Percentiles rank a stretch among this genome's conserved stretches.
Conservation (phyloP, 2,329 filamentous ascomycete genomes). For the Annulohypoxylon truncatum region DNA sequence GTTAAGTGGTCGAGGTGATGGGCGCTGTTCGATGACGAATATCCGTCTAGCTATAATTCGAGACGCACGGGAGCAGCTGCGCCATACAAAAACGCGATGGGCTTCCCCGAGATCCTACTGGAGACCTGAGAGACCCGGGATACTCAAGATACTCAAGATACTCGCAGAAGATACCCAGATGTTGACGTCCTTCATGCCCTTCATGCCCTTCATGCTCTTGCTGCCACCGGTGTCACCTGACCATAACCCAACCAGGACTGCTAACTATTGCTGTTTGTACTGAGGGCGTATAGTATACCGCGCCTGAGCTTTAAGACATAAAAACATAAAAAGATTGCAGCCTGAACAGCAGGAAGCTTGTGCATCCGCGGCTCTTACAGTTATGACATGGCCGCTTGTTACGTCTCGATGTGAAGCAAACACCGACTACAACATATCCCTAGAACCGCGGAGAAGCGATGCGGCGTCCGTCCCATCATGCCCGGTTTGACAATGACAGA, state of each 20-base stretch:
- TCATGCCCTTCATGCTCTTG: too few relatives aligned
- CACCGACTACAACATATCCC: constrained; percentile 24
- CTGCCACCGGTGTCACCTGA: constrained; percentile 41
- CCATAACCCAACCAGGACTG: constrained; percentile 14
- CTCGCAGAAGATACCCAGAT: neutral
- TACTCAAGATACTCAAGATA: constrained; percentile 8
- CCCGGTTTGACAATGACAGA: constrained; percentile 20
- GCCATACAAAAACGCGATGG: constrained; percentile 38
- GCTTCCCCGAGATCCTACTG: constrained; percentile 37
- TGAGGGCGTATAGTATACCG: constrained; percentile 30
- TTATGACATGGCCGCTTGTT: constrained; percentile 34
- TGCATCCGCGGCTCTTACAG: constrained; percentile 39
- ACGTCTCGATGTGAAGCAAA: constrained; percentile 38
- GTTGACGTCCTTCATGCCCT: constrained; percentile 22
- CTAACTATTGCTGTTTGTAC: constrained; percentile 25
- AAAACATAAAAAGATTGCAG: constrained; percentile 37
- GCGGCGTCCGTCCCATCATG: constrained; percentile 22
- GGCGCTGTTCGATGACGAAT: constrained; percentile 41
- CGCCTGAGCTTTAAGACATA: constrained; percentile 34
- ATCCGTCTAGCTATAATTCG: constrained; percentile 19
- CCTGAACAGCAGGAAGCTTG: constrained; percentile 25
- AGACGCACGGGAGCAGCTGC: constrained; percentile 23
- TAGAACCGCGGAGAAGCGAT: constrained; percentile 25
- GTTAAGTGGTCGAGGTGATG: constrained; percentile 39
- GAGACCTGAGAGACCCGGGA: constrained; percentile 27